Percentiles rank a stretch among this genome's conserved stretches.
phyloP scores from a whole-genome alignment of 768 basidiomycete genomes.

The Mrakia frigida region DNA sequence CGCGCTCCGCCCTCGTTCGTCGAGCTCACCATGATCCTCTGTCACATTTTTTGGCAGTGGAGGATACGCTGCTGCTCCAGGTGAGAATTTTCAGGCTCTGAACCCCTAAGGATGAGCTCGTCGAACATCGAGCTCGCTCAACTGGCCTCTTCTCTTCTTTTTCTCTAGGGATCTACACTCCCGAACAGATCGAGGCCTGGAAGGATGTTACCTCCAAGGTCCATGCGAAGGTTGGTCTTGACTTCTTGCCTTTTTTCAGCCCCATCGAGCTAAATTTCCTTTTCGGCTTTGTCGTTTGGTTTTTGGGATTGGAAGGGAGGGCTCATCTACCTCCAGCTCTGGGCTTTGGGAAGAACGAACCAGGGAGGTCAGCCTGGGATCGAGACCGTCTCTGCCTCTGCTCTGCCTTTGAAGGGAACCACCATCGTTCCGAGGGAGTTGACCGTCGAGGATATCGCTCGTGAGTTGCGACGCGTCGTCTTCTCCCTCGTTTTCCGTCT shows the following conservation, averaged over 20 bases:
- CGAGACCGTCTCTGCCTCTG: constrained; percentile 14
- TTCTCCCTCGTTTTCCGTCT: too few relatives aligned
- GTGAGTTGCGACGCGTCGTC: not conserved
- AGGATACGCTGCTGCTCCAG: constrained; percentile 1
- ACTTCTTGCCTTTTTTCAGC: too few relatives aligned
- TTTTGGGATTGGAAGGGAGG: not conserved
- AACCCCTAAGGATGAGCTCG: not conserved
- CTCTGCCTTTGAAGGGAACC: constrained; percentile 13
- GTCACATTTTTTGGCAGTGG: too few relatives aligned
- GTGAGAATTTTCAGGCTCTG: not conserved
- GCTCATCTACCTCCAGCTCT: constrained; percentile 17
- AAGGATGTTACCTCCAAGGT: constrained; percentile 18
- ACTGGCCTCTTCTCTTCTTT: not conserved
- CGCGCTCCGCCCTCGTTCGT: too few relatives aligned
- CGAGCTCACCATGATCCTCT: too few relatives aligned
- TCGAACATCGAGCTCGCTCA: too few relatives aligned
- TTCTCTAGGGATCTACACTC: not conserved
- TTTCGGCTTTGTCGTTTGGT: not conserved
- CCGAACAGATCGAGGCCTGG: constrained; percentile 26
- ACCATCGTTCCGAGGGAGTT: constrained; percentile 1
- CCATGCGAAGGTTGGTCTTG: constrained; percentile 10
- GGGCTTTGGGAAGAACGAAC: constrained; percentile 27
- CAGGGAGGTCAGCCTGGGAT: not conserved
- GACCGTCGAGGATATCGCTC: constrained; percentile 24
- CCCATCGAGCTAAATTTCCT: not conserved